Conservation (phyloP, 805 yeast species). For the Candida lessepsii region DNA sequence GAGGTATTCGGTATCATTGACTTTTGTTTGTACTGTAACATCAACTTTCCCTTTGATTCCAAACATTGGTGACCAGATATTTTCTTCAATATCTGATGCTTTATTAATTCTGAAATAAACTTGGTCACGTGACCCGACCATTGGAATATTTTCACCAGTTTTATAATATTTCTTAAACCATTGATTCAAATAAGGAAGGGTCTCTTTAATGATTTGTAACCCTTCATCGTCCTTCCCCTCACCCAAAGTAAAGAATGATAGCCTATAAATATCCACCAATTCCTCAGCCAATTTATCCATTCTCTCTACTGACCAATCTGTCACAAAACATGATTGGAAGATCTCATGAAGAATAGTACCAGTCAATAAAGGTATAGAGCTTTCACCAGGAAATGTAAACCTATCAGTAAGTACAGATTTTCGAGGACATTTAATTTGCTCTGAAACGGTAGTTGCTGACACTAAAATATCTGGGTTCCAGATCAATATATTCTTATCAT, state of each 20-base stretch:
- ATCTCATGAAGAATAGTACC: slow-evolving; percentile 82
- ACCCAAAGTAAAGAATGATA: slow-evolving; percentile 57
- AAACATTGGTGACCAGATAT: slow-evolving; percentile 85
- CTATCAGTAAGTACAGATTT: slow-evolving; percentile 61
- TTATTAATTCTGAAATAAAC: slow-evolving; percentile 55
- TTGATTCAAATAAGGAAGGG: slow-evolving; percentile 50
- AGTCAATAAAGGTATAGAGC: slow-evolving; percentile 62
- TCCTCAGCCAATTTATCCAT: slow-evolving; percentile 39
- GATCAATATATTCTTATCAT: slow-evolving; percentile 59
- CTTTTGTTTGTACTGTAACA: slow-evolving; percentile 69
- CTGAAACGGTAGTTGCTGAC: slow-evolving; percentile 80
- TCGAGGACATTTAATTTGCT: slow-evolving; percentile 71
- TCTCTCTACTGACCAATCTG: slow-evolving; percentile 35
- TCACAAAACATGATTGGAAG: slow-evolving; percentile 57
- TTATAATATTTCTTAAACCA: slow-evolving; percentile 51
- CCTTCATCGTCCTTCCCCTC: slow-evolving; percentile 4
- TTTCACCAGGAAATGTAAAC: slow-evolving; percentile 61
- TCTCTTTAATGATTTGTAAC: slow-evolving; percentile 39
- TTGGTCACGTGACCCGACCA: not conserved
- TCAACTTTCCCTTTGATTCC: slow-evolving; percentile 91
- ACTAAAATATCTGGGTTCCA: slow-evolving; percentile 82
- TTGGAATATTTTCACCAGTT: slow-evolving; percentile 3
- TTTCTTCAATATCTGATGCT: slow-evolving; percentile 83
- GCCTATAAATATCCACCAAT: slow-evolving; percentile 41
- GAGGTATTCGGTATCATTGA: slow-evolving; percentile 38